Evolutionary conservation across 768 basidiomycete species (phyloP), one percentile per base, ranked within the genome.

Genomic region (Lyophyllum semitale): DNA sequence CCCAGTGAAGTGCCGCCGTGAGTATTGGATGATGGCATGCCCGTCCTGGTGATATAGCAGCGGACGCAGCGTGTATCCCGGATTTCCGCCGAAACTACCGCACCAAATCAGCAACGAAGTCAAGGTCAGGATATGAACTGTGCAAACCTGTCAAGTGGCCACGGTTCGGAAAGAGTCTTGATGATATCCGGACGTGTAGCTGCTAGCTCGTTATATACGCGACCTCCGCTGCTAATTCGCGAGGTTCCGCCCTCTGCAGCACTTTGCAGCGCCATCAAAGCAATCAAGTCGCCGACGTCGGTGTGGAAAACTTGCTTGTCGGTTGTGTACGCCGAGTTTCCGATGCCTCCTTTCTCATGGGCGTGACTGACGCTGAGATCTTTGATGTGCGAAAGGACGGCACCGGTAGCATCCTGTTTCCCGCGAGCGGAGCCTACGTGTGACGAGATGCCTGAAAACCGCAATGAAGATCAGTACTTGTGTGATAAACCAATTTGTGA

Each of bases 251-350:
- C 79, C 46, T 75, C 71, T 26, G 71, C 74, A 8, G 79, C 76
- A 6, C 68, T 65, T 53, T 77, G 70, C 30, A 79, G 66, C 2
- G 76, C 73, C 51, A 79, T 68, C 27, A 79, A 65, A 5, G 76
- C 73, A 56, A 81, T 77, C 43, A 79, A 64, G 59, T 78, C 77
- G 0, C 79, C 78, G 32, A 74, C 68, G 54, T 79, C 78, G 1
- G 77, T 77, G 58, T 79, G 78, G 67, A 80, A 80, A 20, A 79
- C 77, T 58, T 79, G 78, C 55, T 75, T 77, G 64, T 79, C 77
- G 1, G 77, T 80, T 26, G 60, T 80, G 58, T 78, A 78, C 37
- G 77, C 78, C 9, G 77, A 70, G 48, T 75, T 73, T 8, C 76
- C 75, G 44, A 77, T 75, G 17, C 70, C 73, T 17, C 73, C 73